phyloP scores from a whole-genome alignment of 2,329 filamentous ascomycete genomes.

The Claviceps monticola region DNA sequence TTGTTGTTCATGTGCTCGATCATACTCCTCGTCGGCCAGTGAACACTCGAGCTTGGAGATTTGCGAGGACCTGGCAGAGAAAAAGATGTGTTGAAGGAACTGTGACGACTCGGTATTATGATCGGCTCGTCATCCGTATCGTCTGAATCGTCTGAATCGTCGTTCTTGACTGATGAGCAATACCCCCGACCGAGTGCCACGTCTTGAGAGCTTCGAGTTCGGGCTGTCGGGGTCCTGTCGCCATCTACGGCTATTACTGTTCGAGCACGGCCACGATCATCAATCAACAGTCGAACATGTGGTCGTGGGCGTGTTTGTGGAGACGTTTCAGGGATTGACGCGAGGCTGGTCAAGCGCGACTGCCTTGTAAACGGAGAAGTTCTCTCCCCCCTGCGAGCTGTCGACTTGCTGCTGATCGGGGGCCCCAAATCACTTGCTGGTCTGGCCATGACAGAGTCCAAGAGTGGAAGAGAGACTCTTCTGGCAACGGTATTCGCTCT shows the following conservation, averaged over 20 bases:
- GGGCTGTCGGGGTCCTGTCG: slow-evolving; percentile 15
- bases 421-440: slow-evolving; percentile 17
- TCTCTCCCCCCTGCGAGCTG: slow-evolving; percentile 29
- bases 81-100: slow-evolving; percentile 40
- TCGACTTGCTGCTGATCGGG: slow-evolving; percentile 20
- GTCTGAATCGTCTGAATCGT: slow-evolving; percentile 45
- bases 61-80: slow-evolving; percentile 39
- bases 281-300: slow-evolving; percentile 49
- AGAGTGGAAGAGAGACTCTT: slow-evolving; percentile 28
- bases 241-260: slow-evolving; percentile 36
- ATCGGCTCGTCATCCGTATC: slow-evolving; percentile 52
- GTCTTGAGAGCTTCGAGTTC: slow-evolving; percentile 17
- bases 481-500: slow-evolving; percentile 29
- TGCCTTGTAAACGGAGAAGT: slow-evolving; percentile 39
- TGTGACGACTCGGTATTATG: slow-evolving; percentile 46
- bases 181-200: slow-evolving; percentile 21
- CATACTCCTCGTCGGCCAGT: slow-evolving; percentile 31
- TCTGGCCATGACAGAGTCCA: slow-evolving; percentile 30
- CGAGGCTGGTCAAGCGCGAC: slow-evolving; percentile 35
- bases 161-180: slow-evolving; percentile 29
- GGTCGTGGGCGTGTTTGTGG: slow-evolving; percentile 32
- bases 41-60: slow-evolving; percentile 34
- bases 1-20: slow-evolving; percentile 36
- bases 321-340: slow-evolving; percentile 42
- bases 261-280: slow-evolving; percentile 44